These are phyloP conservation scores for Fusarium transvaalense DNA, from an alignment of 2,329 filamentous ascomycete genomes.

Conservation along the genomic window DNA sequence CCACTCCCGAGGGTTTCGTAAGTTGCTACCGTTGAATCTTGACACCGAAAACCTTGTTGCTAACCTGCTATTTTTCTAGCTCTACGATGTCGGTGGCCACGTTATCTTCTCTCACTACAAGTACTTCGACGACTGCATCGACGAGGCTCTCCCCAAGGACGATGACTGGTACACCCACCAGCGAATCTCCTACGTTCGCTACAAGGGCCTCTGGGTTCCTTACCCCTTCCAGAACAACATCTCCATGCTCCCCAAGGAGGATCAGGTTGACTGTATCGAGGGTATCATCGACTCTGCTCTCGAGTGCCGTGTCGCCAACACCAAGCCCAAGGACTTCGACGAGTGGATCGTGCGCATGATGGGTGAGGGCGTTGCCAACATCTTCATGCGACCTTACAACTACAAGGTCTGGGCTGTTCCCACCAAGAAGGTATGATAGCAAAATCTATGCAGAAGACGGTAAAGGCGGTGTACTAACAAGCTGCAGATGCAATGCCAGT, in stretches of 20 bases:
- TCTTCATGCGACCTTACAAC: conserved; percentile 99
- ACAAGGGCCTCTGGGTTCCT: conserved; percentile 95
- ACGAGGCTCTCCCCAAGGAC: conserved; percentile 93
- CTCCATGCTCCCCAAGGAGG: conserved; percentile 96
- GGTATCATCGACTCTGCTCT: conserved; percentile 95
- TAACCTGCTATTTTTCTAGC: conserved; percentile 62
- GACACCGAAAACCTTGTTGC: conserved; percentile 16
- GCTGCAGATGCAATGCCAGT: conserved; percentile 94
- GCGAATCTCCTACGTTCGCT: conserved; percentile 98
- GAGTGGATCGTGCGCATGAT: conserved; percentile 97
- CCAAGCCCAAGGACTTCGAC: conserved; percentile 96
- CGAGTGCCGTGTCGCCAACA: conserved; percentile 85
- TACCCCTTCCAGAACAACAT: conserved; percentile 99
- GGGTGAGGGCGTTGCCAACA: conserved; percentile 88
- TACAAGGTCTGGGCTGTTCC: conserved; percentile 99
- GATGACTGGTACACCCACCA: conserved; percentile 98
- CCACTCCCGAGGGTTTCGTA: conserved; percentile 97
- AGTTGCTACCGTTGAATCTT: conserved; percentile 59
- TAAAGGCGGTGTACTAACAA: conserved; percentile 22
- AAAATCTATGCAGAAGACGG: neutral
- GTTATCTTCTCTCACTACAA: conserved; percentile 99
- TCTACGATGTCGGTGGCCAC: conserved; percentile 98
- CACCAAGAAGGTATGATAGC: conserved; percentile 82
- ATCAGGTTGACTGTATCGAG: conserved; percentile 94
- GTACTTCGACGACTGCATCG: conserved; percentile 99